These are phyloP conservation scores for Backusella morwellensis DNA, from an alignment of 192 early-diverging fungal species.

Conservation along the genomic window DNA sequence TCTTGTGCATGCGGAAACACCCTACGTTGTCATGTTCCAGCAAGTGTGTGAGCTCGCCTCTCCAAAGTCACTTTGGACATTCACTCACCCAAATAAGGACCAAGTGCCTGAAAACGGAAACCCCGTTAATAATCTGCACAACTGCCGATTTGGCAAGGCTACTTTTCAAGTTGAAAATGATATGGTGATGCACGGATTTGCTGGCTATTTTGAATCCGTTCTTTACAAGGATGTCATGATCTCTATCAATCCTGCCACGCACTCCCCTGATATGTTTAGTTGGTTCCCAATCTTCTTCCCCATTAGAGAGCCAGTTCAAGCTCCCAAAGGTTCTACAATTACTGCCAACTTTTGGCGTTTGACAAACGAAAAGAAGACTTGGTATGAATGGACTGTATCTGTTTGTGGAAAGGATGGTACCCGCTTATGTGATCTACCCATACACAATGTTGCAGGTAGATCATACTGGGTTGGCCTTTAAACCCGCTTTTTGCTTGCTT, in stretches of 20 bases:
- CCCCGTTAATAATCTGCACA: conserved; percentile 72
- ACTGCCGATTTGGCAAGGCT: conserved; percentile 56
- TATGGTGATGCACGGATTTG: conserved; percentile 86
- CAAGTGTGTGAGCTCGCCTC: conserved; percentile 63
- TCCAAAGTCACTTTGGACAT: conserved; percentile 78
- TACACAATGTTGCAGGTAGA: conserved; percentile 72
- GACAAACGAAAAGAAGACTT: conserved; percentile 77
- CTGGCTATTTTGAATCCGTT: conserved; percentile 94
- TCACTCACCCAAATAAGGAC: conserved; percentile 68
- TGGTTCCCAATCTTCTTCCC: conserved; percentile 99
- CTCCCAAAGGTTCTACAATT: conserved; percentile 58
- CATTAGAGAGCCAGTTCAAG: conserved; percentile 65
- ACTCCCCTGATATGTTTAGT: conserved; percentile 92
- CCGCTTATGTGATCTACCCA: conserved; percentile 39
- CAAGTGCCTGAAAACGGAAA: conserved; percentile 34
- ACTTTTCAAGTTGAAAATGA: conserved; percentile 55
- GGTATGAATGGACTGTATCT: conserved; percentile 93
- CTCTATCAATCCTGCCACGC: conserved; percentile 79
- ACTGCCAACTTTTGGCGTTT: conserved; percentile 84
- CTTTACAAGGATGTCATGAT: conserved; percentile 82
- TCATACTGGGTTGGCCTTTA: conserved; percentile 80
- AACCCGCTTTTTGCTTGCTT: not conserved
- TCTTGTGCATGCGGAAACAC: conserved; percentile 76
- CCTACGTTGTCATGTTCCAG: conserved; percentile 97
- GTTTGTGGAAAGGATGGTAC: conserved; percentile 28